Evolutionary conservation across 192 early-diverging fungal genomes (phyloP), one percentile per base, ranked within the genome.

Genomic region (Phlyctochytrium planicorne): DNA sequence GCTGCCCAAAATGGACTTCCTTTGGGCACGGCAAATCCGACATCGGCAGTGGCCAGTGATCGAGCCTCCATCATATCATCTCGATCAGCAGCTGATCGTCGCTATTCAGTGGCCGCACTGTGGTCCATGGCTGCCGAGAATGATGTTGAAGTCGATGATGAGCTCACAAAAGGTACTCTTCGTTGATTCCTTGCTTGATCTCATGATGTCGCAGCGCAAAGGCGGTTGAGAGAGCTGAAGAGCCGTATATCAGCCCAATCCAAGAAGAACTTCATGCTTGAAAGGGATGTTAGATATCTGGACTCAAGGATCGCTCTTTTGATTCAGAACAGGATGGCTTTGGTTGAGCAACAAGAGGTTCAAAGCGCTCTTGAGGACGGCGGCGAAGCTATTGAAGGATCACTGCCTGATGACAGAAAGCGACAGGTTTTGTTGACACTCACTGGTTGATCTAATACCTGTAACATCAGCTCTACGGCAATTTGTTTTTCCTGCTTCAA

Each of bases 181-280:
- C 34, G 55, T 31, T 40, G 57, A n/a, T 33, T 47, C 20, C 61
- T 31, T 63, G 17, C 62, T 55, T 32, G 33, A 32, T 31, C 25
- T 70, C 10, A 31, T 53, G 10, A n/a, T 4, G 3, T 23, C 34
- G 6, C 56, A 91, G 94, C 92, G 2, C 94, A 96, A 76, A 84
- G 88, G 61, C 82, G 82, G 17, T 82, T 96, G 52, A 81, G 92
- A 35, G 92, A 94, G 63, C 79, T 96, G 50, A 96, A 96, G 77
- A 79, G 86, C 34, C 84, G 88, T 52, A 95, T 96, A 52, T 96
- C 94, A n/a, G 75, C 88, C 20, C 94, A 96, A 75, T 94, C 92
- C 14, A 96, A 96, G 76, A 93, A 91, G 73, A 96, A 96, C 81
- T 96, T 96, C 83, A 76, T 93, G 67, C 84, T 95, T 6, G 94